A percentile compares a stretch with the other conserved stretches of the same genome.
Conservation (phyloP, 1,284 basidiomycete species). For the Ceratobasidium sp. region DNA sequence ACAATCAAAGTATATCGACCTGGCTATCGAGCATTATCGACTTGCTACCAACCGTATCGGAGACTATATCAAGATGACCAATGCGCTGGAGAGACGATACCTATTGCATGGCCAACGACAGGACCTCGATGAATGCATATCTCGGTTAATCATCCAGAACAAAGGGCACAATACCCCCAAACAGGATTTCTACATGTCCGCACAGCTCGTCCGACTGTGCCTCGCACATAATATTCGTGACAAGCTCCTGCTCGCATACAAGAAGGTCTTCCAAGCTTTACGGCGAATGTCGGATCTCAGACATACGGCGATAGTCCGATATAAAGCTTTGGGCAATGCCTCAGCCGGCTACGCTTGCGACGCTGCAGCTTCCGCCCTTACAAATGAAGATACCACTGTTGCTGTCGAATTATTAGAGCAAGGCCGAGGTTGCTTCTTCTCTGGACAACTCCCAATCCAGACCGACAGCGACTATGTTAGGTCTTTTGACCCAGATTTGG, state of each 20-base stretch:
- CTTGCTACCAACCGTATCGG: not conserved
- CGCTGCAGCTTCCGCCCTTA: conserved; percentile 24
- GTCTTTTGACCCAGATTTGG: conserved; percentile 5
- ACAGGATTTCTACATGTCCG: not conserved
- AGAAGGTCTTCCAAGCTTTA: not conserved
- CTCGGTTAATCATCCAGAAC: not conserved
- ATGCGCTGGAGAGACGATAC: conserved; percentile 26
- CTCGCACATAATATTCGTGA: not conserved
- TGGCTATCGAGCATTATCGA: conserved; percentile 13
- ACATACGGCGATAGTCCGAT: not conserved
- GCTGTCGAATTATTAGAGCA: conserved; percentile 39
- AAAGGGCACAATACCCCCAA: not conserved
- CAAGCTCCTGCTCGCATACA: not conserved
- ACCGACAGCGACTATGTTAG: conserved; percentile 9
- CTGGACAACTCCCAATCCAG: conserved; percentile 21
- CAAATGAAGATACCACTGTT: not conserved
- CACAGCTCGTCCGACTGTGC: conserved; percentile 10
- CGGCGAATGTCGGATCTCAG: not conserved
- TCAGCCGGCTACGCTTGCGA: conserved; percentile 6
- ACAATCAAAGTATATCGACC: not conserved
- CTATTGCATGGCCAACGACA: not conserved
- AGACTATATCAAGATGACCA: not conserved
- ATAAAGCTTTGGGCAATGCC: not conserved
- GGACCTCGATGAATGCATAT: conserved; percentile 23
- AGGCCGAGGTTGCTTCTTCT: conserved; percentile 24